These are phyloP conservation scores for Phlyctochytrium bullatum DNA, from an alignment of 192 early-diverging fungal genomes.

Conservation along the genomic window DNA sequence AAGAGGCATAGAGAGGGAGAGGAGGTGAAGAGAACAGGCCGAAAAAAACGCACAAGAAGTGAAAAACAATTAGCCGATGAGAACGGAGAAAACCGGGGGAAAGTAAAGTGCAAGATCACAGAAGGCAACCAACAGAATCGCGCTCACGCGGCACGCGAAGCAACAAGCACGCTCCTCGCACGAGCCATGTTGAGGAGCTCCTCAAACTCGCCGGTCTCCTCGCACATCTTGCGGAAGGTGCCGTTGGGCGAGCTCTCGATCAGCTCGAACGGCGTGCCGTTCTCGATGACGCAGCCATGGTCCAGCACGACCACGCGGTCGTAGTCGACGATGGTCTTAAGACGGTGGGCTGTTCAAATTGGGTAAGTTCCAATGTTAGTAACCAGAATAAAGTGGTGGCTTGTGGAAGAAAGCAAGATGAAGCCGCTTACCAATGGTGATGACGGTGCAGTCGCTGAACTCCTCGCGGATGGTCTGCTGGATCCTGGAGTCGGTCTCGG, in stretches of 20 bases:
- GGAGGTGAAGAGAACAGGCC: too few relatives aligned
- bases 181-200: conserved; percentile 62
- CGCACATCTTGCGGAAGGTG: conserved; percentile 77
- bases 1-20: too few relatives aligned
- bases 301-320: conserved; percentile 45
- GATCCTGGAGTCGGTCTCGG: conserved; percentile 56
- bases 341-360: conserved; percentile 79
- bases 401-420: conserved; percentile 72
- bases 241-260: conserved; percentile 37
- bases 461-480: conserved; percentile 79
- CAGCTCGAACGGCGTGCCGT: conserved; percentile 49
- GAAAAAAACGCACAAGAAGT: too few relatives aligned
- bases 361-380: too few relatives aligned
- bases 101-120: too few relatives aligned
- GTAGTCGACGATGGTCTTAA: conserved; percentile 67
- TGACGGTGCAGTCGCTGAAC: too few relatives aligned
- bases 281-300: conserved; percentile 42
- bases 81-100: too few relatives aligned
- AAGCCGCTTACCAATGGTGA: conserved; percentile 58
- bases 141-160: too few relatives aligned
- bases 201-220: conserved; percentile 74
- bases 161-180: neutral
- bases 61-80: too few relatives aligned
- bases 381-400: too few relatives aligned
- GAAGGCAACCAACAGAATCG: too few relatives aligned